phyloP scores from a whole-genome alignment of 345 rosid species.

The Aquilaria sinensis region DNA sequence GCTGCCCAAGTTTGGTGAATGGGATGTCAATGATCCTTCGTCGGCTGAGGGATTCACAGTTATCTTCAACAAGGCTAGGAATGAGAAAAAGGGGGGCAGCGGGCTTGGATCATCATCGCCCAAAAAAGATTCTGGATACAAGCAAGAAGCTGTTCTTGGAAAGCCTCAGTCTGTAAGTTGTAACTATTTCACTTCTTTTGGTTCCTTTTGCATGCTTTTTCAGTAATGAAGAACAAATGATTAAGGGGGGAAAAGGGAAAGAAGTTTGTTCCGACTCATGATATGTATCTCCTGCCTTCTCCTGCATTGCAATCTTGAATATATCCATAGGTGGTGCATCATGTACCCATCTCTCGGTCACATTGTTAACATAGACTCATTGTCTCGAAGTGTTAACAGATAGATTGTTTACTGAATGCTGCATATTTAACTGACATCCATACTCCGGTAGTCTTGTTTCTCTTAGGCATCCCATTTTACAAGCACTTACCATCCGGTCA shows the following conservation, averaged over 20 bases:
- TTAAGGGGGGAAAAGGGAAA: no score
- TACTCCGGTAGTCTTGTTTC: no score
- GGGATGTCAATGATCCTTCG: slow-evolving; percentile 56
- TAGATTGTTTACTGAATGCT: neutral
- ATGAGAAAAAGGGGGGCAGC: slow-evolving; percentile 46
- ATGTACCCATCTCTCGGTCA: no score
- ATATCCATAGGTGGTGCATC: neutral
- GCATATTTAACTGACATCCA: no score
- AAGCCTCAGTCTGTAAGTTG: slow-evolving; percentile 61
- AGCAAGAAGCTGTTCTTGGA: slow-evolving; percentile 33
- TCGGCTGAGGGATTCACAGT: slow-evolving; percentile 58
- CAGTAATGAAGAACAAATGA: no score
- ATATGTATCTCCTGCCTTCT: no score
- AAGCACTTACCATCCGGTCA: no score
- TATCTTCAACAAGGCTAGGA: slow-evolving; percentile 56
- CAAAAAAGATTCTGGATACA: slow-evolving; percentile 26
- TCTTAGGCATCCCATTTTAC: no score
- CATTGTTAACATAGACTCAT: no score
- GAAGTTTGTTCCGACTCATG: no score
- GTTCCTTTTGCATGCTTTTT: neutral
- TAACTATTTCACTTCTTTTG: slow-evolving; percentile 3
- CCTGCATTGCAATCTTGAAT: no score
- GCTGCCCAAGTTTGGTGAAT: slow-evolving; percentile 56
- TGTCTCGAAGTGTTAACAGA: neutral
- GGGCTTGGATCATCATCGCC: slow-evolving; percentile 38